A percentile compares a stretch with the other conserved stretches of the same genome.
Conservation (phyloP, 2,329 filamentous ascomycete species). For the Xylaria digitata region DNA sequence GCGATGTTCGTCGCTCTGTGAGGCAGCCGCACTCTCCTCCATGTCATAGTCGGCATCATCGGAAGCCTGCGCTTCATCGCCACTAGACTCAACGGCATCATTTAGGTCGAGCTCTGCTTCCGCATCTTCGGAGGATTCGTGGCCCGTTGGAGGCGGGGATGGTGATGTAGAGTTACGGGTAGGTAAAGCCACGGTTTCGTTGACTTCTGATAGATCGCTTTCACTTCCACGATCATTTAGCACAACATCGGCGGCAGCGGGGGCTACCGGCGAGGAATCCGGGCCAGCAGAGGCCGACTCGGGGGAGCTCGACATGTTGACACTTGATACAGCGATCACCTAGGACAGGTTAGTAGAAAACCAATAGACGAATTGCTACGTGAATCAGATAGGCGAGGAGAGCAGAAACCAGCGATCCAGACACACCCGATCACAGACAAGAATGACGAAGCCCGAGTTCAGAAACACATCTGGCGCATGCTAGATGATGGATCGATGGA, state of each 20-base stretch:
- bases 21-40: constrained; percentile 67
- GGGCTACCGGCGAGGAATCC: constrained; percentile 67
- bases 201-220: constrained; percentile 80
- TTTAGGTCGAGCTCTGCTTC: constrained; percentile 52
- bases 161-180: constrained; percentile 57
- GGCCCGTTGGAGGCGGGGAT: constrained; percentile 55
- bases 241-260: constrained; percentile 55
- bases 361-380: constrained; percentile 41
- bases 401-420: constrained; percentile 51
- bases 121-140: constrained; percentile 48
- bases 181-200: constrained; percentile 64
- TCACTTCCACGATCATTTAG: constrained; percentile 66
- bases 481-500: constrained; percentile 57
- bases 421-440: constrained; percentile 49
- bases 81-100: constrained; percentile 56
- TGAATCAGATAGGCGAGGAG: constrained; percentile 45
- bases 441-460: constrained; percentile 53
- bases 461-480: constrained; percentile 49
- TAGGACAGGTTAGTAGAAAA: constrained; percentile 60
- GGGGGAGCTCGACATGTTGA: constrained; percentile 71
- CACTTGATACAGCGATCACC: constrained; percentile 65
- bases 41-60: constrained; percentile 83
- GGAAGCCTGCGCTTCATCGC: constrained; percentile 64
- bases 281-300: constrained; percentile 74
- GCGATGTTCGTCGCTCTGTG: constrained; percentile 59